These are phyloP conservation scores for Endotrypanum monterogeii DNA, from an alignment of 208 protist genomes.

Conservation along the genomic window DNA sequence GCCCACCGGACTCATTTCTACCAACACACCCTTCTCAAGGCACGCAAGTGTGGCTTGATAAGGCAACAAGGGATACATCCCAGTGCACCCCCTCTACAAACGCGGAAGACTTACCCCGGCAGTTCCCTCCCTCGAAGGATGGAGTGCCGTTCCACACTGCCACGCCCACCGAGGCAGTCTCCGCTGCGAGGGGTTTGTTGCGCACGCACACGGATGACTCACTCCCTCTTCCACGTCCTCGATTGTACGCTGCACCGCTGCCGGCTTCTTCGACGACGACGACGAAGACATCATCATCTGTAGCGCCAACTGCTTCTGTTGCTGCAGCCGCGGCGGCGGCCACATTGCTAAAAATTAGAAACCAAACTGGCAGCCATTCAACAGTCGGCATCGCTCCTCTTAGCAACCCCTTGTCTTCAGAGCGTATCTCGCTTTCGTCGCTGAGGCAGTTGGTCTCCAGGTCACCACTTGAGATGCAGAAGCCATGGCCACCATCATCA, in stretches of 20 bases:
- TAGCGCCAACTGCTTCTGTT: neutral
- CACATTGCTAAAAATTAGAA: slow-evolving; percentile 10
- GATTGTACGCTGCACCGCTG: neutral
- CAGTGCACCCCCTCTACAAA: neutral
- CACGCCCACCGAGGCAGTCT: neutral
- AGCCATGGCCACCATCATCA: neutral
- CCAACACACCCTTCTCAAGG: neutral
- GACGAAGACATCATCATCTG: slow-evolving; percentile 1
- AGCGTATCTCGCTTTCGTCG: neutral
- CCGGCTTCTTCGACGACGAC: neutral
- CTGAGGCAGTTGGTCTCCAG: neutral
- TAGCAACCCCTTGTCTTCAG: neutral
- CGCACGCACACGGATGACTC: neutral
- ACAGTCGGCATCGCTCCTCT: neutral
- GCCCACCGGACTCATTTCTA: neutral
- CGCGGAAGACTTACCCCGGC: neutral
- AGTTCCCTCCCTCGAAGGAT: neutral
- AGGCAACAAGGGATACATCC: neutral
- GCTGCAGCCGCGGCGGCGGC: slow-evolving; percentile 14
- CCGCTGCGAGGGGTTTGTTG: neutral
- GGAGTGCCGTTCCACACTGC: neutral
- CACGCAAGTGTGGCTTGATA: neutral
- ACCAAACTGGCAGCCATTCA: neutral
- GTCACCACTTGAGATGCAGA: neutral
- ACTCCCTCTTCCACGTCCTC: neutral